Percentiles rank a stretch among this genome's conserved stretches.
These are phyloP conservation scores for Lycium barbarum DNA, from an alignment of 257 asterid species.

Conservation along the genomic window DNA sequence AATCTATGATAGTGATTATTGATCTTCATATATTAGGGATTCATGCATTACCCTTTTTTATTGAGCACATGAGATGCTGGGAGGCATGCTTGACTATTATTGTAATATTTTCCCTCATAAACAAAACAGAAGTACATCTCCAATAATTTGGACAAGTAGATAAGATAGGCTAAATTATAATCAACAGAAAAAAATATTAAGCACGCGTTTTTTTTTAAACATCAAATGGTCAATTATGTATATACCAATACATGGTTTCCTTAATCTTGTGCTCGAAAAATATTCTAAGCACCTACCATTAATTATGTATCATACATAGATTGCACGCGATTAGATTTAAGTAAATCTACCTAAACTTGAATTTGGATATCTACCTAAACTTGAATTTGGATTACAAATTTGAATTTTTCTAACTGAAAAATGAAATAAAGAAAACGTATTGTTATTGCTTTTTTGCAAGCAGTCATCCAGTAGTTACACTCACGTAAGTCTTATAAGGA, in stretches of 20 bases:
- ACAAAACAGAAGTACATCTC: not conserved
- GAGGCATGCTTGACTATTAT: not conserved
- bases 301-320: not conserved
- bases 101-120: no score
- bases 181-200: not conserved
- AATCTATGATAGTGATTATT: not conserved
- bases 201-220: conserved; percentile 16
- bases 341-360: conserved; percentile 4
- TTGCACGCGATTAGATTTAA: conserved; percentile 24
- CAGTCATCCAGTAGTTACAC: conserved; percentile 13
- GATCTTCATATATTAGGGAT: not conserved
- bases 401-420: not conserved
- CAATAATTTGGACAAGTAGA: not conserved
- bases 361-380: conserved; percentile 4
- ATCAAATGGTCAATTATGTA: conserved; percentile 1
- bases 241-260: not conserved
- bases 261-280: conserved; percentile 15
- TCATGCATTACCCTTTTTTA: no score
- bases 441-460: conserved; percentile 1
- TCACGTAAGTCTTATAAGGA: conserved; percentile 20
- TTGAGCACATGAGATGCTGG: not conserved
- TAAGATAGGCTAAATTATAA: not conserved
- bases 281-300: conserved; percentile 23
- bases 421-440: not conserved
- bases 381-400: not conserved